A percentile compares a stretch with the other conserved stretches of the same genome.
Conservation (phyloP, 768 basidiomycete genomes). For the Leccinum incarnatum region DNA sequence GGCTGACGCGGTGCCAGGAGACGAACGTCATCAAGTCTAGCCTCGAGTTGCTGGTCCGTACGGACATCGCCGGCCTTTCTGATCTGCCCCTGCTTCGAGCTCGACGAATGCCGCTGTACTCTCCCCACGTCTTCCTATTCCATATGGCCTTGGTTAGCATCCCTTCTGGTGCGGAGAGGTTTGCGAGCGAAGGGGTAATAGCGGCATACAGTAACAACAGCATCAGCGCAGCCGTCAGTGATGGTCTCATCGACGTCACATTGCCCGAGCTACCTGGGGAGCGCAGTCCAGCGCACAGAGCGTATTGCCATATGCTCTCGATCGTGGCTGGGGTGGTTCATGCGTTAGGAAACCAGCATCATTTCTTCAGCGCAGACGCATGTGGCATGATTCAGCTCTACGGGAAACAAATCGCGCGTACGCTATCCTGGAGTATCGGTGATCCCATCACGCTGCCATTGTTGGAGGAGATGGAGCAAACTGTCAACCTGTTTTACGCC, state of each 20-base stretch:
- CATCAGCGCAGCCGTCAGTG: constrained; percentile 72
- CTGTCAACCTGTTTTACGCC: constrained; percentile 73
- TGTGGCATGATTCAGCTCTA: constrained; percentile 85
- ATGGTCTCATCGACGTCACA: constrained; percentile 65
- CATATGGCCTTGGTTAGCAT: constrained; percentile 82
- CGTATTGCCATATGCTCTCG: constrained; percentile 83
- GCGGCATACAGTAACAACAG: constrained; percentile 81
- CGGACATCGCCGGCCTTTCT: constrained; percentile 68
- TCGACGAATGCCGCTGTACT: constrained; percentile 66
- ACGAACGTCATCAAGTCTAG: constrained; percentile 74
- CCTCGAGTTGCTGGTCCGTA: constrained; percentile 66
- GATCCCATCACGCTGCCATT: constrained; percentile 73
- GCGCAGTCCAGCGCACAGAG: constrained; percentile 73
- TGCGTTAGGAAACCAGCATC: constrained; percentile 60
- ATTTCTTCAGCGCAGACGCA: constrained; percentile 81
- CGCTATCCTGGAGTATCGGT: constrained; percentile 80
- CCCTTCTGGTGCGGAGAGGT: constrained; percentile 74
- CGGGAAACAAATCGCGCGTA: constrained; percentile 72
- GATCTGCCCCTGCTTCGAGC: constrained; percentile 61
- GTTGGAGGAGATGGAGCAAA: constrained; percentile 81
- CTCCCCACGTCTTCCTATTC: constrained; percentile 78
- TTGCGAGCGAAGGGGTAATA: constrained; percentile 81
- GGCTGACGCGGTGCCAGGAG: constrained; percentile 81
- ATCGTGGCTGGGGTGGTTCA: constrained; percentile 72
- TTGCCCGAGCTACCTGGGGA: constrained; percentile 71